Conservation (phyloP, 139 green algal species). For the Gonium pectorale region DNA sequence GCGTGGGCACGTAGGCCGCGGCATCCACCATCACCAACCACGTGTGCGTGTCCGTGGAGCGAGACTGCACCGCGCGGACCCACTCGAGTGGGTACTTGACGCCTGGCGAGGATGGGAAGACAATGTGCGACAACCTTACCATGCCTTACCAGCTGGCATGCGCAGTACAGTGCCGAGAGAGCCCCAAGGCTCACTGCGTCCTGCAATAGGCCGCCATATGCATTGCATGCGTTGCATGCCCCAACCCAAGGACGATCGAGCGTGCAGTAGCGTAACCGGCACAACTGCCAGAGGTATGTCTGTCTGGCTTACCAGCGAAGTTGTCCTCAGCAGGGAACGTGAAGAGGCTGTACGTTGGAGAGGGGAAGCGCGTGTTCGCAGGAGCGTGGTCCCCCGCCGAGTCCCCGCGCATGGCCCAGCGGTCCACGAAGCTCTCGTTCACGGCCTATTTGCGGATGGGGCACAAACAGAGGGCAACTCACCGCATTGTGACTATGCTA, state of each 20-base stretch:
- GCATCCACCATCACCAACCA: conserved; percentile 78
- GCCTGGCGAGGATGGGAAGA: conserved; percentile 41
- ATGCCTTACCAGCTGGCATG: too few species aligned
- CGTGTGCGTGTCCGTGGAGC: conserved; percentile 50
- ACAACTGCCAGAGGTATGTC: too few species aligned
- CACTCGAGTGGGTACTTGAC: conserved; percentile 81
- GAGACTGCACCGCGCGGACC: conserved; percentile 66
- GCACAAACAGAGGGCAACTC: neutral
- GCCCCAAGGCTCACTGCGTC: too few species aligned
- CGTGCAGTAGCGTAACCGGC: too few species aligned
- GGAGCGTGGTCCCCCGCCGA: conserved; percentile 25
- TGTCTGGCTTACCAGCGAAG: conserved; percentile 68
- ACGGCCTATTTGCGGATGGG: neutral
- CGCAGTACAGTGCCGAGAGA: too few species aligned
- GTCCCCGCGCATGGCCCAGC: conserved; percentile 16
- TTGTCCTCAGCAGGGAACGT: conserved; percentile 84
- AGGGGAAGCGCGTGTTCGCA: conserved; percentile 21
- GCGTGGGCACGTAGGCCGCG: conserved; percentile 76
- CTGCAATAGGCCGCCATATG: too few species aligned
- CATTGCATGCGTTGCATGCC: too few species aligned
- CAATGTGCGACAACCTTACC: too few species aligned
- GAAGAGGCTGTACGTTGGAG: conserved; percentile 72
- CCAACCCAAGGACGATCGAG: too few species aligned
- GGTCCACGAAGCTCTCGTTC: conserved; percentile 23
- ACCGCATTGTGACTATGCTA: too few species aligned